Percentiles rank a stretch among this genome's conserved stretches.
Evolutionary conservation across 1,284 basidiomycete genomes (phyloP).

Genomic region (Wallemia hederae): DNA sequence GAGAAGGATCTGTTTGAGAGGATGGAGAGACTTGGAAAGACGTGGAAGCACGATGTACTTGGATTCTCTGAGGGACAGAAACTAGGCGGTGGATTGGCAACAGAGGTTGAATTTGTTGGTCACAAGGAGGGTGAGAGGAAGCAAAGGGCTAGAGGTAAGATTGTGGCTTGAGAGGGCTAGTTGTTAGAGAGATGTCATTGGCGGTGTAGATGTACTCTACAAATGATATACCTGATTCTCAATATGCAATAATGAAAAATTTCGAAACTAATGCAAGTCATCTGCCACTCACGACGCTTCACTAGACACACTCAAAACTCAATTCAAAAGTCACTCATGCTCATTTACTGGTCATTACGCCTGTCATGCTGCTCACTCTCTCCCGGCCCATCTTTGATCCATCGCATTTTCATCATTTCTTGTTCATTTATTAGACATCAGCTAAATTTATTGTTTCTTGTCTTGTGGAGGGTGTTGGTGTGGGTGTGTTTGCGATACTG

Average conservation of each 20-base stretch:
- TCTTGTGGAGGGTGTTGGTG: not conserved
- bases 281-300: too few species aligned
- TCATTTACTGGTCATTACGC: too few species aligned
- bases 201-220: too few species aligned
- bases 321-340: too few species aligned
- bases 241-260: too few species aligned
- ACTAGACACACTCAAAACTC: too few species aligned
- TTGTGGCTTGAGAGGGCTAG: constrained; percentile 25
- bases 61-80: constrained; percentile 45
- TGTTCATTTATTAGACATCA: not conserved
- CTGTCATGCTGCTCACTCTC: too few species aligned
- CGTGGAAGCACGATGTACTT: constrained; percentile 74
- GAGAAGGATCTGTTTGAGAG: constrained; percentile 33
- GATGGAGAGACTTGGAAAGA: constrained; percentile 40
- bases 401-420: not conserved
- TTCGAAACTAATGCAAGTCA: too few species aligned
- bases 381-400: too few species aligned
- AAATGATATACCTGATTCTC: too few species aligned
- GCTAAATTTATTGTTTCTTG: not conserved
- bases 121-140: constrained; percentile 92
- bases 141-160: constrained; percentile 51
- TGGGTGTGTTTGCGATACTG: not conserved
- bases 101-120: constrained; percentile 75
- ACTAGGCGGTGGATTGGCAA: constrained; percentile 49
- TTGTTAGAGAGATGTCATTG: not conserved